Evolutionary conservation across 1,284 basidiomycete species (phyloP).

Genomic region (Malassezia nana): DNA sequence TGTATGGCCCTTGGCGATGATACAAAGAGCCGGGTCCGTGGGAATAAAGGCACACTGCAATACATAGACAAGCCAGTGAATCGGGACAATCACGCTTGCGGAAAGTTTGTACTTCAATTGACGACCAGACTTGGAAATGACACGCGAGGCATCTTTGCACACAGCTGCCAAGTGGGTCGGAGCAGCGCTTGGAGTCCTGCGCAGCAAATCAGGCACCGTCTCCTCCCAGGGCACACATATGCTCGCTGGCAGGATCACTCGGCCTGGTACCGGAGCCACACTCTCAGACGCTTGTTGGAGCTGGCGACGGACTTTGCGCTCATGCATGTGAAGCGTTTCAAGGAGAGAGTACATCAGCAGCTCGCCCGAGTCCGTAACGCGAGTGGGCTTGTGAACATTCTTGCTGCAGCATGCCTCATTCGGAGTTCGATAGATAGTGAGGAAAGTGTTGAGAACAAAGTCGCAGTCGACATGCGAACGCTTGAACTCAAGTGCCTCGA

Average conservation of each 20-base stretch:
- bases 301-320: background rate
- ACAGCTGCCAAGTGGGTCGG: constrained; percentile 16
- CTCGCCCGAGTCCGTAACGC: constrained; percentile 10
- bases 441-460: constrained; percentile 14
- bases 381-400: background rate
- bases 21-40: background rate
- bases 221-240: constrained; percentile 7
- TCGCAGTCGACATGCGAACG: constrained; percentile 9
- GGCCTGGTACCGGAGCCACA: background rate
- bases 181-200: background rate
- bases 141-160: background rate
- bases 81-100: constrained; percentile 12
- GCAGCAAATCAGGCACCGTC: background rate
- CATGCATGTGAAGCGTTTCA: background rate
- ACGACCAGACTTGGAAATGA: background rate
- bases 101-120: background rate
- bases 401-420: background rate
- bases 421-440: constrained; percentile 8
- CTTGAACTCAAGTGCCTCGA: constrained; percentile 13
- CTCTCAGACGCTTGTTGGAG: background rate
- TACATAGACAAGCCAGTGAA: constrained; percentile 19
- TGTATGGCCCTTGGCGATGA: background rate
- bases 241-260: background rate
- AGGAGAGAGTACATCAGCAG: constrained; percentile 1
- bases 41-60: constrained; percentile 18